Base-by-base conservation (phyloP, 768 basidiomycete genomes). In the Mycena floridula region DNA sequence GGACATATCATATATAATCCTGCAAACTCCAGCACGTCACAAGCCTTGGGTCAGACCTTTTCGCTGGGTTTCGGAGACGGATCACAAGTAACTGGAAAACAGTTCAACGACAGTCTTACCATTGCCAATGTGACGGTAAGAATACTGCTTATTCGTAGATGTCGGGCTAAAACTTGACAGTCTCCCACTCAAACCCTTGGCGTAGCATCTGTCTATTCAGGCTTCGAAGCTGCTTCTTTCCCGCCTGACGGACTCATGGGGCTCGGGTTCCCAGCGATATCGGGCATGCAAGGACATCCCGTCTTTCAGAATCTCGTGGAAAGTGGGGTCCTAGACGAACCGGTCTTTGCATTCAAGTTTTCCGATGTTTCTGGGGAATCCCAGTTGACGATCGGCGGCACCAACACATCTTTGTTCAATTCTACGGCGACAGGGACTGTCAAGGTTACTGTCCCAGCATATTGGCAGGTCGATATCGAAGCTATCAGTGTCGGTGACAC, bases 161-260 rank as follows among this genome's bases (percentile, higher is more conserved):
- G n/a, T n/a, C 43, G 24, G 15, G 15, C 42, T 28, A 32, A 55
- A 40, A 32, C 65, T 47, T 30, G 62, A 57, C 40, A 50, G 30
- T 49, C 50, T 24, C 69, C 69, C 50, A 52, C 63, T 42, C 60
- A 45, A 22, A 39, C 36, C 8, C 25, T 45, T n/a, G 44, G 44
- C 12, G 37, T 35, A 13, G 37, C 37, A 5, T 15, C 30, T 20
- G n/a, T 7, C 9, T 45, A 37, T 24, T 21, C 22, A 20, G 44
- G 37, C 12, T 35, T 35, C 32, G 3, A 3, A 3, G 13, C 8
- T 9, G 23, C 13, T 16, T 22, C n/a, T 6, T 20, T 39, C 9
- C 36, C 30, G 2, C 18, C 38, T 15, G 44, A 45, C 25, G 44
- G 44, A 11, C n/a, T 45, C 4, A 7, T 45, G 23, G 44, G 45